Base-by-base conservation (phyloP, 176 grass and related monocot species). In the Musa itinerans region DNA sequence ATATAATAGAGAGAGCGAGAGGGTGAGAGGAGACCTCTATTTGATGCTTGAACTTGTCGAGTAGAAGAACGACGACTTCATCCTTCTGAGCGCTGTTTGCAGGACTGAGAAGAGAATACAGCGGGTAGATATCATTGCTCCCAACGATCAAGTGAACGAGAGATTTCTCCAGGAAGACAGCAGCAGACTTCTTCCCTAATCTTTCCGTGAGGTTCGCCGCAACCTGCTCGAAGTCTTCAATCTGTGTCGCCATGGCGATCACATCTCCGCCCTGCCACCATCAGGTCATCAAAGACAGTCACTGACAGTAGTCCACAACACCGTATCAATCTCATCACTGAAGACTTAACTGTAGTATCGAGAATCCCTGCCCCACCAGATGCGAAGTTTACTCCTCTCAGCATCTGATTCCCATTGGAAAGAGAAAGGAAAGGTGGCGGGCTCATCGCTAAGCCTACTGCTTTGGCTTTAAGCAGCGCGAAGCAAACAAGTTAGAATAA, bases 291-390 rank as follows among this genome's bases (percentile, higher is more conserved):
- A 6, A 15, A 43, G 1, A 11, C 0, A 49, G 6, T 26, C 26
- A 2, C 26, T 26, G 26, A 26, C 26, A 26, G 26, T 26, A 26
- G 1, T 26, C 2, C 26, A 26, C 26, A 1, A 2, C 26, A 26
- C 26, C 26, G 26, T 26, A 26, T 26, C 26, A 26, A 26, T 26
- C 2, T 26, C 26, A 26, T 26, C 26, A 26, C 26, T 2, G 26
- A 16, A 52, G 12, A 2, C 12, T 69, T 78, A 53, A 82, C 84
- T 61, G 84, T 86, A 12, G 69, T 79, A 17, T 75, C 50, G n/a
- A 86, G 80, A 62, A 86, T 70, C 48, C 84, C 80, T 11, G 84
- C 82, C 3, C 84, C 84, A 10, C 23, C 84, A 26, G 84, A 86
- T 22, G 80, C 84, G 14, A 79, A 86, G 62, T 53, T 86, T 23